Evolutionary conservation across 257 asterid genomes (phyloP).

Genomic region (Solanum sparsipilum): DNA sequence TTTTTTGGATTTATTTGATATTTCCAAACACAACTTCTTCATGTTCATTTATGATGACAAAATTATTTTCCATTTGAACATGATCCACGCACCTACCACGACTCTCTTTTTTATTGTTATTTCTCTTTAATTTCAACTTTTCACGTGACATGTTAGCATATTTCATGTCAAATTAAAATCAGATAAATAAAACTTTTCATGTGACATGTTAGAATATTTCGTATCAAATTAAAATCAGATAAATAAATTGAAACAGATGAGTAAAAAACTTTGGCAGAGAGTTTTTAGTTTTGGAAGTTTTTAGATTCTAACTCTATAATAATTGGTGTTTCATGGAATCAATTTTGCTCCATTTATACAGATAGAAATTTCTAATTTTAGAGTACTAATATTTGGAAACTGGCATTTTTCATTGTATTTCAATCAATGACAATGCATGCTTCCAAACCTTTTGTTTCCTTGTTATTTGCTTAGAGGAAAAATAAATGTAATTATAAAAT

Average conservation of each 20-base stretch:
- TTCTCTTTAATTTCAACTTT: too few species aligned
- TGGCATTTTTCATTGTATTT: not conserved
- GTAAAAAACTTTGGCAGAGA: not conserved
- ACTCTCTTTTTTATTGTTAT: not conserved
- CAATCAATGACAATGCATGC: not conserved
- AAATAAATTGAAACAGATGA: too few species aligned
- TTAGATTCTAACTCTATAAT: not conserved
- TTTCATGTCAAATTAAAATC: too few species aligned
- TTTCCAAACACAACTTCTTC: not conserved
- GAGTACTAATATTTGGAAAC: not conserved
- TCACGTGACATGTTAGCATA: fast-evolving
- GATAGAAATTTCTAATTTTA: not conserved
- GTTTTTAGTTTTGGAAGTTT: not conserved
- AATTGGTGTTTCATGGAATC: not conserved
- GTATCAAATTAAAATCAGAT: too few species aligned
- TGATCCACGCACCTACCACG: not conserved
- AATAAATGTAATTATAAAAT: too few species aligned
- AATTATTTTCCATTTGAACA: not conserved
- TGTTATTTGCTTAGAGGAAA: not conserved
- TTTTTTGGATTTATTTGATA: not conserved
- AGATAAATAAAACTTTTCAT: too few species aligned
- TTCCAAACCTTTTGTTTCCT: not conserved
- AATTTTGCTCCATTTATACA: not conserved
- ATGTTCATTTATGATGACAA: not conserved
- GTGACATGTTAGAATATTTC: too few species aligned